Evolutionary conservation across 2,329 filamentous ascomycete species (phyloP).

Genomic region (Aspergillus carbonarius): DNA sequence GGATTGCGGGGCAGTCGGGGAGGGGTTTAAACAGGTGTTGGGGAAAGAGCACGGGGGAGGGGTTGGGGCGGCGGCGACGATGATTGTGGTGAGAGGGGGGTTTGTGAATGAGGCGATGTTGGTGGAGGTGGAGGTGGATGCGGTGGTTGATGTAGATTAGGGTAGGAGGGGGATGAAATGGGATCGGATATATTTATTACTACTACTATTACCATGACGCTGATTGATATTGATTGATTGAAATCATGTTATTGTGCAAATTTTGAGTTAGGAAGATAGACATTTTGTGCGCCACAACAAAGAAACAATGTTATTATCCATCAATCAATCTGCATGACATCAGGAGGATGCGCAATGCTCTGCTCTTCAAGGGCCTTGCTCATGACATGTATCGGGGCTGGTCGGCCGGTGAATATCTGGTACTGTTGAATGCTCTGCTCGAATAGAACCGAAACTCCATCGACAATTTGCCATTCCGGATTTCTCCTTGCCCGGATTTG

Average conservation of each 20-base stretch:
- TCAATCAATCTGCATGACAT: too few species aligned
- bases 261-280: too few species aligned
- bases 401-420: conserved; percentile 24
- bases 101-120: conserved; percentile 40
- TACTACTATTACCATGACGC: too few species aligned
- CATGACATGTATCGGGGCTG: conserved; percentile 26
- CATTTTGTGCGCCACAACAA: too few species aligned
- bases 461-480: conserved; percentile 25
- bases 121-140: conserved; percentile 44
- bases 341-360: neutral
- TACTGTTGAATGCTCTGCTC: conserved; percentile 28
- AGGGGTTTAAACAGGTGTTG: conserved; percentile 31
- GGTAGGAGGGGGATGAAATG: too few species aligned
- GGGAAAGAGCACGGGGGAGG: conserved; percentile 24
- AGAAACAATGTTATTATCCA: too few species aligned
- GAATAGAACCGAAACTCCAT: conserved; percentile 21
- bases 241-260: too few species aligned
- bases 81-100: conserved; percentile 37
- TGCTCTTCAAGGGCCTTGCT: neutral
- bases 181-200: too few species aligned
- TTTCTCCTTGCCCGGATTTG: conserved; percentile 12
- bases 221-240: too few species aligned
- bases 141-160: conserved; percentile 19
- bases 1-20: conserved; percentile 30
- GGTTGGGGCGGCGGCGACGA: conserved; percentile 36